Evolutionary conservation across 305 asterid species (phyloP).

Genomic region (Andrographis paniculata): DNA sequence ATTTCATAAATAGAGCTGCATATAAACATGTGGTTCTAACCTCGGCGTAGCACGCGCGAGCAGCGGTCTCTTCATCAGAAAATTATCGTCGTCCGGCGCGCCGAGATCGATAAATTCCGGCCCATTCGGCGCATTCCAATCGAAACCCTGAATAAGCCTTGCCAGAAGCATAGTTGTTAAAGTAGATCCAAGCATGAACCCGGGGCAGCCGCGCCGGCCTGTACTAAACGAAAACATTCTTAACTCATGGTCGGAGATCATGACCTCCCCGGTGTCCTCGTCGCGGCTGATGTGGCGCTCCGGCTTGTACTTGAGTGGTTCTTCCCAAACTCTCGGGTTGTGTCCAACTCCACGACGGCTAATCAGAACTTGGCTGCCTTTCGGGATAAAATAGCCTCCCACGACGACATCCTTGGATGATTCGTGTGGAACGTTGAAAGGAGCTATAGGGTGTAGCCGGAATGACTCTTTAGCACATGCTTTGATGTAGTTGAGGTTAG

Average conservation of each 20-base stretch:
- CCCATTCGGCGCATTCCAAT: not conserved
- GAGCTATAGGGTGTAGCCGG: constrained; percentile 2
- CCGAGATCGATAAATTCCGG: not conserved
- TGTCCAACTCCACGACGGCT: constrained; percentile 13
- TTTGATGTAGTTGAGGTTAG: constrained; percentile 1
- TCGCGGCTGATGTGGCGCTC: constrained; percentile 9
- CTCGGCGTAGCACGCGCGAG: not conserved
- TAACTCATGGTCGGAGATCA: not conserved
- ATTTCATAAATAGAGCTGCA: no score
- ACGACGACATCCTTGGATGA: not conserved
- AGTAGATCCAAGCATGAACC: not conserved
- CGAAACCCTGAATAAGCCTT: constrained; percentile 1
- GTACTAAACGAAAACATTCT: not conserved
- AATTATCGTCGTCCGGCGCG: not conserved
- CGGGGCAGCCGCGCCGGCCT: not conserved
- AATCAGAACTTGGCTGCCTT: constrained; percentile 9
- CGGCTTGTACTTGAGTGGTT: constrained; percentile 13
- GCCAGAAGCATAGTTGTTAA: not conserved
- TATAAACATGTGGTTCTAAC: not conserved
- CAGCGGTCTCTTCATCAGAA: not conserved
- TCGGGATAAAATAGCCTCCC: constrained; percentile 13
- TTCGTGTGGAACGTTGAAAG: constrained; percentile 8
- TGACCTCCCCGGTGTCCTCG: not conserved
- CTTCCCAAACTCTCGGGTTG: constrained; percentile 18
- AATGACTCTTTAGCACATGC: constrained; percentile 13